phyloP scores from a whole-genome alignment of 139 green algal genomes.

The Chlorokybus atmophyticus region DNA sequence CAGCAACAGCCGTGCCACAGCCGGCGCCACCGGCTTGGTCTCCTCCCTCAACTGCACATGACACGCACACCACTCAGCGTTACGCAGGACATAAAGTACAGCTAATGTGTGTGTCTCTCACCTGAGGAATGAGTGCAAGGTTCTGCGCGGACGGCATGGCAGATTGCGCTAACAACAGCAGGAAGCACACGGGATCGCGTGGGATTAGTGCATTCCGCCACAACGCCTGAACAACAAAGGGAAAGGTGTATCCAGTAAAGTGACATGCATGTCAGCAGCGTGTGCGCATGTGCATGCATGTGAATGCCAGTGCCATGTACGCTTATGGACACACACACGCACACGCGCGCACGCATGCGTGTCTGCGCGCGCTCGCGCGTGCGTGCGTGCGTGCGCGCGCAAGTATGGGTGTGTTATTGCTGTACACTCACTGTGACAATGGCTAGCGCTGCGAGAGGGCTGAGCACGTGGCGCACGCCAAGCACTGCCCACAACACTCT shows the following conservation, averaged over 20 bases:
- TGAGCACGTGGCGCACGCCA: conserved; percentile 31
- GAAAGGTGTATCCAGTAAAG: not conserved
- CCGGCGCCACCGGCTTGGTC: too few species aligned
- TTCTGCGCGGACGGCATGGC: conserved; percentile 52
- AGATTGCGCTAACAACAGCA: conserved; percentile 34
- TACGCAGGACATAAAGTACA: too few species aligned
- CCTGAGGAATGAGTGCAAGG: conserved; percentile 43
- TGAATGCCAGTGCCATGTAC: not conserved
- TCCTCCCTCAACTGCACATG: too few species aligned
- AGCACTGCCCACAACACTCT: conserved; percentile 27
- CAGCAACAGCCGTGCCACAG: too few species aligned
- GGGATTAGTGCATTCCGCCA: conserved; percentile 9
- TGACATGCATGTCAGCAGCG: not conserved
- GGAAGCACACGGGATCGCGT: conserved; percentile 20
- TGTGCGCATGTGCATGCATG: not conserved
- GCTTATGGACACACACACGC: not conserved
- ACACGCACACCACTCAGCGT: too few species aligned
- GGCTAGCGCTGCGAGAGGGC: conserved; percentile 24
- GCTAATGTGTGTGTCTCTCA: too few species aligned
- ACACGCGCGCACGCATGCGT: not conserved
- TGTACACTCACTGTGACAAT: not conserved
- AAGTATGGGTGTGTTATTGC: not conserved
- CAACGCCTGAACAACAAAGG: conserved; percentile 17
- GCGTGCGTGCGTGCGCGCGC: not conserved
- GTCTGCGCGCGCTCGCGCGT: not conserved